A percentile compares a stretch with the other conserved stretches of the same genome.
Conservation (phyloP, 106 monocot genomes). For the Dioscorea zingiberensis region DNA sequence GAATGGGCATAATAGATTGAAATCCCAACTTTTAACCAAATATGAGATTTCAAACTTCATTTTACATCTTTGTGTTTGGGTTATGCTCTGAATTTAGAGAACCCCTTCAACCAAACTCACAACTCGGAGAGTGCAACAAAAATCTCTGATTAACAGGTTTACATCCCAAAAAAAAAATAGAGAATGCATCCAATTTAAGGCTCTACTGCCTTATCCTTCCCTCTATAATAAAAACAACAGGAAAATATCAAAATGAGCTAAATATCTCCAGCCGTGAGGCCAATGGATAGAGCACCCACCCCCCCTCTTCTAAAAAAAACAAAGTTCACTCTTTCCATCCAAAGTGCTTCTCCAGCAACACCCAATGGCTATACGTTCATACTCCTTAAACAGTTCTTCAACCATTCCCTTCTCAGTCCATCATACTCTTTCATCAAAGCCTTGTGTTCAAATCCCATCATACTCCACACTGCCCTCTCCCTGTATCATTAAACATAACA, state of each 20-base stretch:
- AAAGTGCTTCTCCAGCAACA: neutral
- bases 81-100: no score
- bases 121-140: no score
- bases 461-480: neutral
- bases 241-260: neutral
- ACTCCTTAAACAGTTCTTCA: constrained; percentile 19
- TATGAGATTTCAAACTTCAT: no score
- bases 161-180: neutral
- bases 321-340: neutral
- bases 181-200: neutral
- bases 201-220: neutral
- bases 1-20: no score
- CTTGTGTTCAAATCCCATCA: constrained; percentile 13
- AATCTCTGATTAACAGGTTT: no score
- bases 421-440: constrained; percentile 9
- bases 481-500: no score
- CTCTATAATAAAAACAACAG: neutral
- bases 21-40: no score
- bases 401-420: constrained; percentile 21
- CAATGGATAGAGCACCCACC: neutral
- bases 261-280: neutral
- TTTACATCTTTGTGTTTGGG: no score
- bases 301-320: neutral
- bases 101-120: no score
- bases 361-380: constrained; percentile 19